Evolutionary conservation across 208 protist genomes (phyloP), one percentile per base, ranked within the genome.

Genomic region (Herpetomonas tarakana): DNA sequence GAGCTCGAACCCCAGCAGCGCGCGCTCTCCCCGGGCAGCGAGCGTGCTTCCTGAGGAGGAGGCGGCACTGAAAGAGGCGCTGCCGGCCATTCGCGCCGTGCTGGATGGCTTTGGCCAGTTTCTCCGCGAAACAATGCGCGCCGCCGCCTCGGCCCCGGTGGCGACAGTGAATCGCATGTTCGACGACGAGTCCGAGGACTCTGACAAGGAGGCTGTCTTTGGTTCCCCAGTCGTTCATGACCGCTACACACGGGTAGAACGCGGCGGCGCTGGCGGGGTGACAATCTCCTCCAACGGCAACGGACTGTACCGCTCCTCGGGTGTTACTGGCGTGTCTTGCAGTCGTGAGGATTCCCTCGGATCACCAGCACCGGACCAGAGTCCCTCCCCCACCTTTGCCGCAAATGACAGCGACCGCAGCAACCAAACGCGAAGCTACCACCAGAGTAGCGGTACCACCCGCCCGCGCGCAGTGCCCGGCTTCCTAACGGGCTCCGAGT

Each of bases 71-170:
- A 61, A 35, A n/a, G 28, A 52, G 44, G 56, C 56, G 18, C 27
- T 61, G n/a, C 24, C 56, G n/a, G 56, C 45, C 16, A 35, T 61
- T 2, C 18, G 49, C 6, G 25, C 44, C n/a, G 19, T 52, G 18
- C 41, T 61, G 2, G 44, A 61, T n/a, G 49, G 41, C 14, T 61
- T 61, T 11, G 44, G 51, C 24, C 6, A 31, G 18, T 61, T 61
- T 52, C 14, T 61, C 41, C 56, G 56, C n/a, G 28, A 38, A 1
- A 19, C 3, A 27, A 52, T 18, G 39, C 29, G 6, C 25, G 49
- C 18, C 24, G 30, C 19, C 56, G 2, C 45, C 25, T 19, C 26
- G 19, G 27, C 14, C 9, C 14, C 35, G 35, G 35, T 18, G 35
- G 9, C 9, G 6, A 14, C 35, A 6, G 35, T 41, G 35, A 4